Base-by-base conservation (phyloP, 805 yeast genomes). In the Candida boidinii region DNA sequence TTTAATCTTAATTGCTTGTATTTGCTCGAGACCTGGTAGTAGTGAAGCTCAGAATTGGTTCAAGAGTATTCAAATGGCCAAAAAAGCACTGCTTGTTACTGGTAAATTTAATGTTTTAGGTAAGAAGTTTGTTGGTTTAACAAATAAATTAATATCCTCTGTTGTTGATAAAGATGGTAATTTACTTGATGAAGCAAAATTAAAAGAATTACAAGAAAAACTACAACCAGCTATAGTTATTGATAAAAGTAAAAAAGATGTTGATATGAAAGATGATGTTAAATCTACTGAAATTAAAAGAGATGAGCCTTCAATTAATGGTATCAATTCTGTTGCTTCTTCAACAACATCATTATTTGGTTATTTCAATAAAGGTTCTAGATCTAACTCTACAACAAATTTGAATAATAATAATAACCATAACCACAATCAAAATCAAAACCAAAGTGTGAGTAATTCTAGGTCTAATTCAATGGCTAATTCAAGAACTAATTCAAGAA, bases 1-100 rank as follows among this genome's bases (percentile, higher is more conserved):
- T 4, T 53, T 77, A 35, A 70, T 77, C 30, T 76, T 79, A 7
- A 63, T 75, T 33, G 68, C 71, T 8, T 70, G 75, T 42, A 48
- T 68, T 13, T 66, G 73, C 38, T 62, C 75, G 8, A 76, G 73
- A 34, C 68, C 74, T 5, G 44, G 46, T 5, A 65, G 73, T 11
- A 60, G 64, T 31, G 64, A 66, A 42, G 59, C 71, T 2, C 33
- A 32, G 4, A 51, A 50, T 11, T 72, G 78, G 78, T 41, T 55
- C 39, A 48, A 51, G 10, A 70, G 65, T 43, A 64, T 71, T 22
- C 53, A 56, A 12, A 48, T 52, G 12, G 65, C 72, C 4, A 70
- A 66, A 36, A 49, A 49, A 15, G 58, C 65, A 2, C 42, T 70
- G 34, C 37, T 45, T 2, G 50, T 51, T 5, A 49, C 70, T 35